These are phyloP conservation scores for Oryza brachyantha DNA, from an alignment of 176 grass and related monocot genomes.

Conservation along the genomic window DNA sequence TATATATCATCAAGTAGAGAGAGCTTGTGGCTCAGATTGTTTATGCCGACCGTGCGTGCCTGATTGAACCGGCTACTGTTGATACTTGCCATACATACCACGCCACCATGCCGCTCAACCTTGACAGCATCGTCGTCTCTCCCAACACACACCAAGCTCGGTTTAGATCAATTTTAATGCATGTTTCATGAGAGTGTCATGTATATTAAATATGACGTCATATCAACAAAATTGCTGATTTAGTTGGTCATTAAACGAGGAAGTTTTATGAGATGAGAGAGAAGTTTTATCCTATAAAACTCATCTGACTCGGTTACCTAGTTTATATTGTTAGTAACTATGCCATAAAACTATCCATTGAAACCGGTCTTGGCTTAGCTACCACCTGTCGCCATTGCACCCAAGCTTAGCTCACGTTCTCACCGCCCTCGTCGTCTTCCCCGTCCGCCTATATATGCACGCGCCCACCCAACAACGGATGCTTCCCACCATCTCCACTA, in stretches of 20 bases:
- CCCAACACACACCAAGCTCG: neutral
- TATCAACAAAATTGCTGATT: too few species aligned
- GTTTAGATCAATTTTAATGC: too few species aligned
- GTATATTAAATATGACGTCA: too few species aligned
- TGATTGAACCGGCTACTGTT: conserved; percentile 38
- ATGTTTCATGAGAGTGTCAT: too few species aligned
- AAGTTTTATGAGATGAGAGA: too few species aligned
- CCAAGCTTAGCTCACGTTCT: neutral
- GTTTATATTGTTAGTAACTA: too few species aligned
- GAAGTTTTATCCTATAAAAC: too few species aligned
- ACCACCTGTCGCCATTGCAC: neutral
- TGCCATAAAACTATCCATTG: too few species aligned
- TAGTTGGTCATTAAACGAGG: too few species aligned
- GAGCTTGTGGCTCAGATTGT: neutral
- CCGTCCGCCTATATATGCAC: conserved; percentile 34
- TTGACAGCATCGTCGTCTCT: neutral
- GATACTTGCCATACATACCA: conserved; percentile 27
- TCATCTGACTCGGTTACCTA: too few species aligned
- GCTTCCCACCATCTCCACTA: neutral
- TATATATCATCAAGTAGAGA: neutral
- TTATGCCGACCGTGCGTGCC: conserved; percentile 20
- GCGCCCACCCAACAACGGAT: neutral
- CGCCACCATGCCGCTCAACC: conserved; percentile 15
- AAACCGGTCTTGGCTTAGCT: neutral
- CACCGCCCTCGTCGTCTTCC: too few species aligned